Percentiles rank a stretch among this genome's conserved stretches.
Evolutionary conservation across 2,329 filamentous ascomycete species (phyloP).

Genomic region (Stachybotrys elegans): DNA sequence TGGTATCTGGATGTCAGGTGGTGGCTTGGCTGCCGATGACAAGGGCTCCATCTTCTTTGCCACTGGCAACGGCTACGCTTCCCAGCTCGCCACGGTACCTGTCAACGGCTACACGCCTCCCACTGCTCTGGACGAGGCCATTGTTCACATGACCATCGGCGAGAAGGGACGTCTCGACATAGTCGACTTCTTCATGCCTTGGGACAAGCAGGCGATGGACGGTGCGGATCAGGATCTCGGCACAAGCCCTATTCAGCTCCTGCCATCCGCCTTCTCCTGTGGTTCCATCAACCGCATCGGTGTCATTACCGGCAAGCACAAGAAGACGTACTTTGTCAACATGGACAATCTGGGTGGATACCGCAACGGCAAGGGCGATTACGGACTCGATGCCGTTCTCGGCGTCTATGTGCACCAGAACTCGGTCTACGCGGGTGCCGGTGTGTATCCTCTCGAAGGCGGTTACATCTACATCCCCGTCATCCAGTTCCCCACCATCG

Average conservation of each 20-base stretch:
- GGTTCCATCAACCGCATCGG: constrained; percentile 40
- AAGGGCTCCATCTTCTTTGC: constrained; percentile 33
- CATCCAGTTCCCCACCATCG: constrained; percentile 48
- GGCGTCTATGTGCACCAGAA: constrained; percentile 39
- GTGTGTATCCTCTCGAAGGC: constrained; percentile 43
- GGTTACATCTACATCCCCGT: constrained; percentile 46
- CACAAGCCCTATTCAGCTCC: constrained; percentile 36
- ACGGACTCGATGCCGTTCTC: constrained; percentile 34
- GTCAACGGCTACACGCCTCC: constrained; percentile 32
- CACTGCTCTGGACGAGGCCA: constrained; percentile 38
- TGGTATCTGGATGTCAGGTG: constrained; percentile 38
- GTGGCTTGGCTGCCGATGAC: constrained; percentile 32
- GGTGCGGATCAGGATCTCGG: constrained; percentile 47
- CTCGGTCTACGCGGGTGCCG: constrained; percentile 40
- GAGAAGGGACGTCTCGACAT: constrained; percentile 36
- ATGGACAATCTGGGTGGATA: constrained; percentile 35
- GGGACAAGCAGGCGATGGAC: constrained; percentile 44
- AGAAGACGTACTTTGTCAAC: constrained; percentile 41
- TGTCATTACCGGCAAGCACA: constrained; percentile 45
- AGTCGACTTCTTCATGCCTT: constrained; percentile 51
- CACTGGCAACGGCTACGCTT: constrained; percentile 36
- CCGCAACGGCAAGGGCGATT: constrained; percentile 25
- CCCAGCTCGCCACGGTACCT: constrained; percentile 30
- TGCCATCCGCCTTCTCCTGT: constrained; percentile 36
- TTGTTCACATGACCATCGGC: constrained; percentile 37